Percentiles rank a stretch among this genome's conserved stretches.
phyloP scores from a whole-genome alignment of 2,329 filamentous ascomycete species.

The Leptographium radiaticola region DNA sequence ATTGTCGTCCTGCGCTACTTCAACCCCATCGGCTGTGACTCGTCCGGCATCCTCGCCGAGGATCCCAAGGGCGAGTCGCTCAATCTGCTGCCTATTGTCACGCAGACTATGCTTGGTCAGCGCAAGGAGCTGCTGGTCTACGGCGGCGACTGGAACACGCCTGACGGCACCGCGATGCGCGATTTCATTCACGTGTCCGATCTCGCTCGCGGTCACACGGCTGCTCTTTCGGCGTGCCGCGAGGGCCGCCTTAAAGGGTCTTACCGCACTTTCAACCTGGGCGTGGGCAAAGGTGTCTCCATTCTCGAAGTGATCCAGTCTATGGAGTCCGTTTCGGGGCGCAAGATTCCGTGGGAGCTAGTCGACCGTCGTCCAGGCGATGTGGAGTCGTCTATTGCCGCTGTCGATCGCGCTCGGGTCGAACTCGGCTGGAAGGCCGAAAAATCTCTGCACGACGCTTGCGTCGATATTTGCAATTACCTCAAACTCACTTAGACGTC shows the following conservation, averaged over 20 bases:
- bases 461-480: conserved; percentile 3
- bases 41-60: conserved; percentile 50
- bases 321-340: conserved; percentile 22
- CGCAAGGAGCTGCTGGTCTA: conserved; percentile 44
- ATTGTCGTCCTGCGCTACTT: conserved; percentile 54
- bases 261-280: conserved; percentile 32
- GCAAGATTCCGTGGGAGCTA: conserved; percentile 23
- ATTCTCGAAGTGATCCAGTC: conserved; percentile 29
- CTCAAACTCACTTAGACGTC: neutral
- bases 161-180: conserved; percentile 51
- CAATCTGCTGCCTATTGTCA: conserved; percentile 52
- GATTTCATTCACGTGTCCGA: conserved; percentile 58
- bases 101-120: conserved; percentile 44
- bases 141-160: conserved; percentile 51
- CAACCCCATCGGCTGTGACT: conserved; percentile 54
- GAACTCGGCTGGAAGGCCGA: conserved; percentile 27
- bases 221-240: conserved; percentile 31
- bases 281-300: conserved; percentile 30
- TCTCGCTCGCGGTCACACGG: conserved; percentile 45
- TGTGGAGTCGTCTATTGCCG: conserved; percentile 29
- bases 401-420: conserved; percentile 22
- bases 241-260: conserved; percentile 17
- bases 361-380: conserved; percentile 27
- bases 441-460: neutral
- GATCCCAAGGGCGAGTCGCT: conserved; percentile 48